A percentile compares a stretch with the other conserved stretches of the same genome.
These are phyloP conservation scores for Colletotrichum noveboracense DNA, from an alignment of 2,329 filamentous ascomycete genomes.

Conservation along the genomic window DNA sequence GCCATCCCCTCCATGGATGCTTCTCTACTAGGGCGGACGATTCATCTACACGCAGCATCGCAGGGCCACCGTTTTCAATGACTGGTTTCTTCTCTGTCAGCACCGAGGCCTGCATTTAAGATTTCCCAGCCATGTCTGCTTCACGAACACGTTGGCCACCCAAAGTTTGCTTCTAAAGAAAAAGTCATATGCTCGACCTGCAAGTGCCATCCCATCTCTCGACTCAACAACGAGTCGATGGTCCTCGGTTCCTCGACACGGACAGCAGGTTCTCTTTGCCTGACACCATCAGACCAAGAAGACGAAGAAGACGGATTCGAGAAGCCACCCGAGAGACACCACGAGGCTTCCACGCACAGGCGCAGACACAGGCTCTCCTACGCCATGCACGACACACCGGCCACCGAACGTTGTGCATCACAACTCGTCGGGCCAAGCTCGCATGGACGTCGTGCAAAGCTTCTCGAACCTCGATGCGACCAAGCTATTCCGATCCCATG, in stretches of 20 bases:
- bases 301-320: neutral
- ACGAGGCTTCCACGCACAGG: neutral
- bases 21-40: neutral
- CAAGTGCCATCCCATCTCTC: neutral
- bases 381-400: neutral
- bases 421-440: neutral
- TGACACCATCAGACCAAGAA: neutral
- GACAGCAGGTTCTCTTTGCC: neutral
- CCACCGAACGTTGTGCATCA: neutral
- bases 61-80: neutral
- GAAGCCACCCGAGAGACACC: neutral
- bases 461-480: neutral
- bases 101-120: neutral
- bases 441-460: neutral
- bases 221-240: neutral
- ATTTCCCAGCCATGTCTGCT: neutral
- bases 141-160: neutral
- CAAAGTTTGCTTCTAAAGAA: neutral
- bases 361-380: neutral
- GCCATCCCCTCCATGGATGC: neutral
- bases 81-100: neutral
- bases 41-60: neutral
- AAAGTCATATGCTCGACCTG: neutral
- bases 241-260: neutral
- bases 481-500: neutral